Evolutionary conservation across 768 basidiomycete species (phyloP).

Genomic region (Pleurotus ostreatus): DNA sequence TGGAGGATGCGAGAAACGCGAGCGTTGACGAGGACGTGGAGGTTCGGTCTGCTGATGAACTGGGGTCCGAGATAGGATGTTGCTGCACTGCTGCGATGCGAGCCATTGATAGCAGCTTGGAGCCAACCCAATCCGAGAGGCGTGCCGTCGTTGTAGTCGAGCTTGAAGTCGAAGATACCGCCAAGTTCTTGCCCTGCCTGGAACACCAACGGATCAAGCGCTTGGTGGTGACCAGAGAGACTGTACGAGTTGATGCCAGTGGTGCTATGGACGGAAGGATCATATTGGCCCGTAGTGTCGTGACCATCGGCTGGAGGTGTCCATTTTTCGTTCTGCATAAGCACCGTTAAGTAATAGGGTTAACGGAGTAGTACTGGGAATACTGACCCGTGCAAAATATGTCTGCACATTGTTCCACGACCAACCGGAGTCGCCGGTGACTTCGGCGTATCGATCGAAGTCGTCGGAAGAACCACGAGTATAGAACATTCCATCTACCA

Average conservation of each 20-base stretch:
- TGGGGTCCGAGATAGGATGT: conserved; percentile 21
- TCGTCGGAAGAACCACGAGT: conserved; percentile 16
- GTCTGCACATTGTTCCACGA: conserved; percentile 22
- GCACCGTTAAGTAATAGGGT: no score
- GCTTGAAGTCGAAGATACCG: conserved; percentile 21
- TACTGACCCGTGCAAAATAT: conserved; percentile 19
- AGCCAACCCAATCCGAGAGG: conserved; percentile 23
- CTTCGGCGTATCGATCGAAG: conserved; percentile 16
- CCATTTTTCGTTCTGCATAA: conserved; percentile 23
- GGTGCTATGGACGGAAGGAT: conserved; percentile 22
- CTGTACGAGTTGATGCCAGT: conserved; percentile 21
- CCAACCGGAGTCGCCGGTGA: conserved; percentile 25
- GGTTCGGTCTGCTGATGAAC: conserved; percentile 19
- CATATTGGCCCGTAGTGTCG: conserved; percentile 22
- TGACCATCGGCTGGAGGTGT: conserved; percentile 22
- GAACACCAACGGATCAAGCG: conserved; percentile 18
- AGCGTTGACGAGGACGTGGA: conserved; percentile 19
- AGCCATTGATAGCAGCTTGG: conserved; percentile 14
- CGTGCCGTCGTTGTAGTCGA: conserved; percentile 26
- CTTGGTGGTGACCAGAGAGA: conserved; percentile 16
- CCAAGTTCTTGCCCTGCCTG: conserved; percentile 17
- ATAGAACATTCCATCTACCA: conserved; percentile 17
- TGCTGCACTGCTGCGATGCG: conserved; percentile 18
- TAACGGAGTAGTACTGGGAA: not conserved
- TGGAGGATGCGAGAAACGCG: conserved; percentile 12